Base-by-base conservation (phyloP, 2,329 filamentous ascomycete genomes). In the Xylaria sp. region DNA sequence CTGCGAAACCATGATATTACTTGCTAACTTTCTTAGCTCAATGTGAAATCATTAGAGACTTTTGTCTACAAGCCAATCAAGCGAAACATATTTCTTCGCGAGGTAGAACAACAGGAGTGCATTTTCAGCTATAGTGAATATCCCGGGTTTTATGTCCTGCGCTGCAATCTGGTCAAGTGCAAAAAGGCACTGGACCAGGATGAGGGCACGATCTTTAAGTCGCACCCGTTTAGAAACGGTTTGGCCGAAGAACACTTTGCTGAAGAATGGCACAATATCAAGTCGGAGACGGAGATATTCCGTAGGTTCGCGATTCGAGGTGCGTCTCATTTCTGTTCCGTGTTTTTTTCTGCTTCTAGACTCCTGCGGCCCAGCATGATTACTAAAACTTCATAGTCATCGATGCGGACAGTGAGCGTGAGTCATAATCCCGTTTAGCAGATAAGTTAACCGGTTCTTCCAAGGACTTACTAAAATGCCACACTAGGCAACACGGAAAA, bases 141-240 rank as follows among this genome's bases (percentile, higher is more conserved):
- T 14, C 2, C 9, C 8, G 62, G 54, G 15, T 47, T 55, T 17
- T 65, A 61, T 15, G 37, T 62, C 11, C 58, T 65, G 25, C 62
- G 62, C 37, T 65, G 62, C 37, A 62, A 49, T n/a, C 7, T n/a
- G 6, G 12, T n/a, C 15, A 53, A 46, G 23, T 65, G 62, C 45
- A 65, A 51, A 37, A 61, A 56, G 38, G 37, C 7, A 4, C 49
- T 65, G 8, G 40, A 31, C 4, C 38, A 31, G 47, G 62, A 61
- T 1, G 53, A 51, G 1, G 58, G 58, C 31, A 58, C 45, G 0
- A 37, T 56, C 6, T 65, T 65, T 14, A 61, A 15, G 5, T 65
- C 62, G 3, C 50, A 65, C 42, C 62, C 62, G 5, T 65, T 65
- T 38, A 38, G n/a, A 1, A 31, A 62, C 25, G 42, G 54, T 15